Base-by-base conservation (phyloP, 2,329 filamentous ascomycete species). In the Colletotrichum sp. region DNA sequence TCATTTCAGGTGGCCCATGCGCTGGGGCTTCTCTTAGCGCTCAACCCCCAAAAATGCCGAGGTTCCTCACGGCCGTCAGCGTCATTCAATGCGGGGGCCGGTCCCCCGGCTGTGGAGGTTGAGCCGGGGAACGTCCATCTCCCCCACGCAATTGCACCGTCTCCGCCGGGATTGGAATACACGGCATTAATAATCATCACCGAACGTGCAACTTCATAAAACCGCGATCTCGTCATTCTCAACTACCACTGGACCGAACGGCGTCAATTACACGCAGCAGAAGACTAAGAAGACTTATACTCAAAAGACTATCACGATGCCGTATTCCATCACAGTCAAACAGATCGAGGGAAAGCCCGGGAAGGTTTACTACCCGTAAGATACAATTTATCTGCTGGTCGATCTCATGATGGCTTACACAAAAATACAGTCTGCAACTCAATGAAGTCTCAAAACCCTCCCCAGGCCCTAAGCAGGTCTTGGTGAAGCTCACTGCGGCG, bases 321-420 rank as follows among this genome's bases (percentile, higher is more conserved):
- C 90, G 72, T 84, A 86, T 60, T 89, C 90, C 74, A 90, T 95
- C 71, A 90, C 90, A 30, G 88, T 96, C 78, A 89, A 92, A 80
- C 90, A 95, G 79, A 88, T 94, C 68, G 93, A 95, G 79, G 95
- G 94, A 80, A 96, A 96, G 87, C 96, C 96, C 10, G 96, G 96
- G 74, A 88, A 96, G 85, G 96, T 98, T 78, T 98, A 96, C 87
- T 96, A 96, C 81, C 94, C 94, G 91, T 93, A 82, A 83, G 89
- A 77, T 18, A 28, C 60, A 9, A 9, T 21, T 3, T 4, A 16
- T 21, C 16, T 8, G 2, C 55, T 15, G 24, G 8, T 28, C 10
- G 21, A 39, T n/a, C 8, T 10, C 8, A 9, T 8, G 12, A 26
- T 26, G 28, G n/a, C 52, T 73, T 21, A 77, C 18, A 30, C 28